Base-by-base conservation (phyloP, 257 asterid species). In the Rubia yunnanensis region DNA sequence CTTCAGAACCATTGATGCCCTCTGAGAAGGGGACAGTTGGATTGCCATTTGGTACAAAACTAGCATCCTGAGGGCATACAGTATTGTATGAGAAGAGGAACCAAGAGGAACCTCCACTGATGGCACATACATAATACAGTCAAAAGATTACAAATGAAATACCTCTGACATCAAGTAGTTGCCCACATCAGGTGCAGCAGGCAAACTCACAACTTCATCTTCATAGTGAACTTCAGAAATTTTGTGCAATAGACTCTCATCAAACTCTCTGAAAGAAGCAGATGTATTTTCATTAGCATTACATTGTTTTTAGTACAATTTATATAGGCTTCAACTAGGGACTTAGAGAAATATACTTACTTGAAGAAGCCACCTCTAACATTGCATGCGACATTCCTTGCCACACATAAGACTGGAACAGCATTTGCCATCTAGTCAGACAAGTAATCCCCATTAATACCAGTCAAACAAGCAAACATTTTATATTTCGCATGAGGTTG, bases 311-410 rank as follows among this genome's bases (percentile, higher is more conserved):
- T 24, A 49, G 30, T 15, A n/a, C 3, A n/a, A 13, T n/a, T 39
- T 13, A 69, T 48, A 13, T 30, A 53, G 54, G 60, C 70, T 34
- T 69, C 54, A 34, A 70, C 65, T 35, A 72, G 52, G 62, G 41
- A 48, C 17, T 13, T 46, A 55, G 35, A 68, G 54, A 73, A 71
- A 18, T n/a, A 27, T 54, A 79, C 92, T 81, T 77, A 86, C 97
- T 82, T 92, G 86, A 90, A 94, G 74, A 94, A 94, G 30, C 96
- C 91, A 53, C 94, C 96, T 82, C 99, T 81, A 67, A 90, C 97
- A 71, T 90, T 91, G 82, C 99, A 94, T 55, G 99, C 99, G 68
- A 94, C 99, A 82, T 94, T 94, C 79, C 99, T 90, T 1, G 97
- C 97, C 56, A 94, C 99, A 64, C 99, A 90, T 63, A 94, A 87